These are phyloP conservation scores for Benincasa hispida DNA, from an alignment of 306 rosid genomes.

Conservation along the genomic window DNA sequence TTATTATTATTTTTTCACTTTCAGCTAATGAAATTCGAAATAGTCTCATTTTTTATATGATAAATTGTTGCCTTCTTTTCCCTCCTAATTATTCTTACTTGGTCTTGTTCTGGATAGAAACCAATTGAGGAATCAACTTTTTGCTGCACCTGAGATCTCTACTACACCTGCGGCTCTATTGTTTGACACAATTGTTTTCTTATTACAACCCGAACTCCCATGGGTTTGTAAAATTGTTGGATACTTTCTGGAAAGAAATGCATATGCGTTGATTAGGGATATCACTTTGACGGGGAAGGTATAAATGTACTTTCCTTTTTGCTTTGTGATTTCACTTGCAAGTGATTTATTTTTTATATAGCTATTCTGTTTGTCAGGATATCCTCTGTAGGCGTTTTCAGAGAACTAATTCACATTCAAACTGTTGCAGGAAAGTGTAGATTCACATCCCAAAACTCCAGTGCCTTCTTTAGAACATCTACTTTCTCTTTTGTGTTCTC, in stretches of 20 bases:
- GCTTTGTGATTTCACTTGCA: neutral
- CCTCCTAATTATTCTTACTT: conserved; percentile 16
- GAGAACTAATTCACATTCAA: conserved; percentile 4
- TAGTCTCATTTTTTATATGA: neutral
- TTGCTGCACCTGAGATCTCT: conserved; percentile 37
- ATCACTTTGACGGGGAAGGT: conserved; percentile 67
- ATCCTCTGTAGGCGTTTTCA: neutral
- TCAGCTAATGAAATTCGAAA: neutral
- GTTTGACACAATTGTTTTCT: conserved; percentile 52
- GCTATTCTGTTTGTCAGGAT: neutral
- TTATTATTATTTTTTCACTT: neutral
- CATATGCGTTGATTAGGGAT: conserved; percentile 54
- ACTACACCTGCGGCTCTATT: conserved; percentile 35
- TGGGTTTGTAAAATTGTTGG: conserved; percentile 75
- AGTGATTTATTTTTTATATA: neutral
- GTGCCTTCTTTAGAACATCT: conserved; percentile 61
- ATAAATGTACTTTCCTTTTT: conserved; percentile 11
- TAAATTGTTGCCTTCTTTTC: neutral
- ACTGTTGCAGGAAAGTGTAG: conserved; percentile 44
- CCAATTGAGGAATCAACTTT: conserved; percentile 55
- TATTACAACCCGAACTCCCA: conserved; percentile 63
- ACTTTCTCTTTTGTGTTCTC: conserved; percentile 48
- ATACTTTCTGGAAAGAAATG: conserved; percentile 58
- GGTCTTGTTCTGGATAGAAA: conserved; percentile 36
- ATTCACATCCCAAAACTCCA: conserved; percentile 19